Evolutionary conservation across 371 early-diverging fungal species (phyloP).

Genomic region (Lichtheimia corymbifera): DNA sequence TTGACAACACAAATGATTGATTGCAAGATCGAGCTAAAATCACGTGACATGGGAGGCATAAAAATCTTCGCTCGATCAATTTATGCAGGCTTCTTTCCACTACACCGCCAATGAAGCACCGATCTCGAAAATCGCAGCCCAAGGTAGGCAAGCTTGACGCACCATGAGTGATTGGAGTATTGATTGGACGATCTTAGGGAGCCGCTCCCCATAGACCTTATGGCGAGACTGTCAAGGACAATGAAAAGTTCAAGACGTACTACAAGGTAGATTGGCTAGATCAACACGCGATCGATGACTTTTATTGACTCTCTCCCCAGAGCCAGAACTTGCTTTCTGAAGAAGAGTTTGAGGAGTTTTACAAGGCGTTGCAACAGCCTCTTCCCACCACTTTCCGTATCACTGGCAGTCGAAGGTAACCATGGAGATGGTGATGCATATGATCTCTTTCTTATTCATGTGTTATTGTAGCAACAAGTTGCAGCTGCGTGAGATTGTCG

Average conservation of each 20-base stretch:
- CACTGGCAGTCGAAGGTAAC: slow-evolving; percentile 82
- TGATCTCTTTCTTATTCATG: not conserved
- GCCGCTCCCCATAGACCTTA: not conserved
- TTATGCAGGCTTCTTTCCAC: too few species aligned
- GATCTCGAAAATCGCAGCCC: too few species aligned
- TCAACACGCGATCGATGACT: not conserved
- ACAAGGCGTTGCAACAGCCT: slow-evolving; percentile 58
- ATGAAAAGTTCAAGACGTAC: slow-evolving; percentile 69
- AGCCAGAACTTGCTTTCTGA: slow-evolving; percentile 78
- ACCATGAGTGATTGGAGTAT: too few species aligned
- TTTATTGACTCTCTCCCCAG: slow-evolving; percentile 12
- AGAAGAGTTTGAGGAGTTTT: slow-evolving; percentile 81
- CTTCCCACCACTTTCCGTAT: slow-evolving; percentile 94
- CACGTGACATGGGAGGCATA: too few species aligned
- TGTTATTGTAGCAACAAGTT: slow-evolving; percentile 34
- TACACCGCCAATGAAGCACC: too few species aligned
- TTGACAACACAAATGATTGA: too few species aligned
- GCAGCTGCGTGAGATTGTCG: slow-evolving; percentile 57
- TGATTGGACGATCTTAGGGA: too few species aligned
- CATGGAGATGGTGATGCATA: not conserved
- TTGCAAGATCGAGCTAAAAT: too few species aligned
- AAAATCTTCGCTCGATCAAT: too few species aligned
- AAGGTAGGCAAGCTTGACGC: too few species aligned
- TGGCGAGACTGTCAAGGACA: slow-evolving; percentile 51
- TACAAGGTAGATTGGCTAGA: slow-evolving; percentile 63